These are phyloP conservation scores for Anisodus acutangulus DNA, from an alignment of 257 asterid genomes.

Conservation along the genomic window DNA sequence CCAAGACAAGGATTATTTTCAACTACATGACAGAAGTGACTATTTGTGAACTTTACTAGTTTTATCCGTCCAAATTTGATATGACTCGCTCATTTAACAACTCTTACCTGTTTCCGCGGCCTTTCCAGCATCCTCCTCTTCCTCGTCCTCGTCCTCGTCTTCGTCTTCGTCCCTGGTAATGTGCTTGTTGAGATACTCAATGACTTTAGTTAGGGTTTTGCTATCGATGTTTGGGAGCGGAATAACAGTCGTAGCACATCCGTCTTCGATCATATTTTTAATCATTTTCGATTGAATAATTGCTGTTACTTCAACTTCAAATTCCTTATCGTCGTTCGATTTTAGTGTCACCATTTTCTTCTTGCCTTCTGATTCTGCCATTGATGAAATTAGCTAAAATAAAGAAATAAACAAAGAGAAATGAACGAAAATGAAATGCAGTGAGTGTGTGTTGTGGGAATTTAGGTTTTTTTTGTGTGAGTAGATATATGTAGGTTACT, in stretches of 20 bases:
- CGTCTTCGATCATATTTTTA: conserved; percentile 35
- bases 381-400: not conserved
- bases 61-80: not conserved
- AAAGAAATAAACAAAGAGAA: too few relatives aligned
- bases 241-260: not conserved
- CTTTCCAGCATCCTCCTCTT: not conserved
- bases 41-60: not conserved
- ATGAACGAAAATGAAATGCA: not conserved
- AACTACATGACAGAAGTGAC: not conserved
- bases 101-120: not conserved
- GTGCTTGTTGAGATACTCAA: conserved; percentile 32
- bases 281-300: conserved; percentile 17
- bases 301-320: conserved; percentile 26
- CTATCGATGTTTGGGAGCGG: conserved; percentile 32
- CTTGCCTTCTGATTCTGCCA: not conserved
- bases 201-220: conserved; percentile 19
- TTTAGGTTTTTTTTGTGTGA: not conserved
- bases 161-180: not conserved
- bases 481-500: not conserved
- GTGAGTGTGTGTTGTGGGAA: not conserved
- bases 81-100: not conserved
- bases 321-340: conserved; percentile 29
- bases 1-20: not conserved
- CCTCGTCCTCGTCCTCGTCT: not conserved
- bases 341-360: conserved; percentile 29